These are phyloP conservation scores for Penicillium thymicola DNA, from an alignment of 2,329 filamentous ascomycete species.

Conservation along the genomic window DNA sequence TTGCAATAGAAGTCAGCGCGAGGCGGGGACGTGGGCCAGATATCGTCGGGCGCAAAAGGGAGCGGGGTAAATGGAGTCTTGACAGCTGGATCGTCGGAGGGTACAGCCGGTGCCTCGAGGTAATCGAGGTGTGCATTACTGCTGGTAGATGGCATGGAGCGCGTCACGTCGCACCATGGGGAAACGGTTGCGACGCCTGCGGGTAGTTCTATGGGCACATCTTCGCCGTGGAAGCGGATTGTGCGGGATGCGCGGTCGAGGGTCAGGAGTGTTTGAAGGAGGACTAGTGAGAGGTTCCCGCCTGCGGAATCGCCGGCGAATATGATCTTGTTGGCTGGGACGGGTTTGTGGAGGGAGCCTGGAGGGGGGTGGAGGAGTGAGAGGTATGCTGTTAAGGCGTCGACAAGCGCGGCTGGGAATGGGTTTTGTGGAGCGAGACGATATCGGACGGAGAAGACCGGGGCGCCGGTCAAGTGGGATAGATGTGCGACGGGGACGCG, in stretches of 20 bases:
- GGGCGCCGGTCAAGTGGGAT: conserved; percentile 40
- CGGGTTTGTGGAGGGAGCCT: conserved; percentile 41
- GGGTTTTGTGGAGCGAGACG: conserved; percentile 48
- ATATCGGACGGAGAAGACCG: conserved; percentile 46
- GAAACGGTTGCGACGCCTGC: conserved; percentile 40
- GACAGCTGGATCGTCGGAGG: conserved; percentile 12
- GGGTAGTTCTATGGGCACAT: conserved; percentile 41
- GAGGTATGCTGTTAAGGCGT: conserved; percentile 48
- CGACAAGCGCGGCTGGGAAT: conserved; percentile 47
- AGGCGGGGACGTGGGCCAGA: conserved; percentile 43
- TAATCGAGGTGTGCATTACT: conserved; percentile 43
- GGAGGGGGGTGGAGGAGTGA: conserved; percentile 45
- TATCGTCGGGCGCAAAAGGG: conserved; percentile 33
- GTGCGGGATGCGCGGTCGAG: conserved; percentile 34
- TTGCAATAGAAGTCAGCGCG: conserved; percentile 44
- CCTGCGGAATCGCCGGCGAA: conserved; percentile 48
- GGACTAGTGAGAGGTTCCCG: conserved; percentile 40
- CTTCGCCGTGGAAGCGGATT: conserved; percentile 41
- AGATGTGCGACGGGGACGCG: conserved; percentile 38
- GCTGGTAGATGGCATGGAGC: conserved; percentile 41
- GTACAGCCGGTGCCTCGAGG: conserved; percentile 30
- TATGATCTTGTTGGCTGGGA: conserved; percentile 45
- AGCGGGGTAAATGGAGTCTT: conserved; percentile 23
- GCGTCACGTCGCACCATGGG: conserved; percentile 44
- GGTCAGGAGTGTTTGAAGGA: conserved; percentile 44